Percentiles rank a stretch among this genome's conserved stretches.
phyloP scores from a whole-genome alignment of 306 rosid species.

The Carpinus viminea region DNA sequence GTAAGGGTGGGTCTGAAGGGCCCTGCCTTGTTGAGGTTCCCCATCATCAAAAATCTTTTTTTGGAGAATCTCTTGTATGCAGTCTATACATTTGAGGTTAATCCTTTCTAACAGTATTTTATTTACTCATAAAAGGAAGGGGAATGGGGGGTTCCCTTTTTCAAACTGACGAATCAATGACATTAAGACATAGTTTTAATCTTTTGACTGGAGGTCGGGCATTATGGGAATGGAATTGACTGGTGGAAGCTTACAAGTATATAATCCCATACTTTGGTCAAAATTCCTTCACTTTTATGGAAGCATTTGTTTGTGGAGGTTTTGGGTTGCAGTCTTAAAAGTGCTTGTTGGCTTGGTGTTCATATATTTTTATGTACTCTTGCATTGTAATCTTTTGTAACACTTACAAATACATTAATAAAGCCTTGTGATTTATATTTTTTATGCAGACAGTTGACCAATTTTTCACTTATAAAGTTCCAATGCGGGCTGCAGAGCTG shows the following conservation, averaged over 20 bases:
- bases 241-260: not conserved
- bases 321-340: not conserved
- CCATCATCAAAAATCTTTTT: too few species aligned
- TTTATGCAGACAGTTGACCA: conserved; percentile 90
- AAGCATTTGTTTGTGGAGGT: not conserved
- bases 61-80: too few species aligned
- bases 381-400: not conserved
- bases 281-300: not conserved
- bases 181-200: not conserved
- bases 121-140: too few species aligned
- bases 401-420: not conserved
- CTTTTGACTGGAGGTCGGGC: not conserved
- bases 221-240: not conserved
- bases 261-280: not conserved
- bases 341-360: not conserved
- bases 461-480: conserved; percentile 89
- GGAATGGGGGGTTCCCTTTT: too few species aligned
- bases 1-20: too few species aligned
- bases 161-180: not conserved
- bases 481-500: conserved; percentile 90
- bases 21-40: too few species aligned
- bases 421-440: conserved; percentile 25
- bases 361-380: not conserved
- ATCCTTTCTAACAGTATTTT: not conserved
- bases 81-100: not conserved